Percentiles rank a stretch among this genome's conserved stretches.
phyloP scores from a whole-genome alignment of 805 yeast genomes.

The Yarrowia alimentaria region DNA sequence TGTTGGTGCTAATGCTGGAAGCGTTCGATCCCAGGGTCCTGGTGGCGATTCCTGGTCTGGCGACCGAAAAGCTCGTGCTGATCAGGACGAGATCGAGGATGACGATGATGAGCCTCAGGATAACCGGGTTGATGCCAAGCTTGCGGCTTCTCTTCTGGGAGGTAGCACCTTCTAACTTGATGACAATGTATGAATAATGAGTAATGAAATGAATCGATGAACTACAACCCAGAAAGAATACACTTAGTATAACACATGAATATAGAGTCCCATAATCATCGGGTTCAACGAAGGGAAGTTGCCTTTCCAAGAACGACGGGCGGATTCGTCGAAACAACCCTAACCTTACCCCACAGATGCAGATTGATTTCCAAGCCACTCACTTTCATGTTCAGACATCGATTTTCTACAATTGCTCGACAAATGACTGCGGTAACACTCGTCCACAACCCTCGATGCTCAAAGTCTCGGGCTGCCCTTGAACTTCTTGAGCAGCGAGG shows the following conservation, averaged over 20 bases:
- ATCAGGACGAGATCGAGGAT: not conserved
- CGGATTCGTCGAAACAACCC: too few relatives aligned
- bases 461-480: constrained; percentile 26
- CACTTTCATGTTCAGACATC: too few relatives aligned
- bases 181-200: constrained; percentile 27
- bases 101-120: constrained; percentile 3
- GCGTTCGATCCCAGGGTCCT: constrained; percentile 48
- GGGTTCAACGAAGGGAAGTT: too few relatives aligned
- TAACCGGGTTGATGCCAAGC: constrained; percentile 15
- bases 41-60: constrained; percentile 62
- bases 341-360: too few relatives aligned
- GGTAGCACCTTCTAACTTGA: constrained; percentile 17
- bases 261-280: too few relatives aligned
- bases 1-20: constrained; percentile 41
- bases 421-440: constrained; percentile 11
- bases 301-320: too few relatives aligned
- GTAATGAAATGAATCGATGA: constrained; percentile 15
- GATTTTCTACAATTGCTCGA: too few relatives aligned
- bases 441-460: constrained; percentile 26
- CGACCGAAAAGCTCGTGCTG: constrained; percentile 40
- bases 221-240: too few relatives aligned
- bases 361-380: too few relatives aligned
- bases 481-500: constrained; percentile 10
- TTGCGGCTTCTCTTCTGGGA: constrained; percentile 20
- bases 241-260: too few relatives aligned